Conservation (phyloP, 148 eudicot genomes). For the Nepenthes gracilis region DNA sequence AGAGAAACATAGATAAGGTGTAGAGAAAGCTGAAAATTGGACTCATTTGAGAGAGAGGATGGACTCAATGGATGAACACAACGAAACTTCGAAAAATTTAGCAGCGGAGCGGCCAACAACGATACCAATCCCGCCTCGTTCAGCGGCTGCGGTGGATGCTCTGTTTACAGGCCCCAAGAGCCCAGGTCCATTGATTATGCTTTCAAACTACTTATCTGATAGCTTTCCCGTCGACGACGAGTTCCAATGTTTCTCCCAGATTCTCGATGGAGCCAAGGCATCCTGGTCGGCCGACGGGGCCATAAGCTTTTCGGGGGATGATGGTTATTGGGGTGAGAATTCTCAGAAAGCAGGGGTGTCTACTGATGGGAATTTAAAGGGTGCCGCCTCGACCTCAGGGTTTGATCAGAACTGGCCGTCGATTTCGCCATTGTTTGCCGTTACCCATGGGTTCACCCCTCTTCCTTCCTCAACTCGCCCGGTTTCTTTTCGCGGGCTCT, state of each 20-base stretch:
- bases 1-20: background rate
- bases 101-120: background rate
- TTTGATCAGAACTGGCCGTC: slow-evolving; percentile 53
- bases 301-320: slow-evolving; percentile 4
- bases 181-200: slow-evolving; percentile 51
- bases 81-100: background rate
- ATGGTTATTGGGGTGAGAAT: background rate
- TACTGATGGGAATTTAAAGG: background rate
- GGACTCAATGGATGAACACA: background rate
- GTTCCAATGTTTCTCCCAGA: slow-evolving; percentile 70
- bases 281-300: slow-evolving; percentile 13
- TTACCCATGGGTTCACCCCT: slow-evolving; percentile 75
- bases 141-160: slow-evolving; percentile 12
- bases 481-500: slow-evolving; percentile 45
- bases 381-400: slow-evolving; percentile 15
- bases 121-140: slow-evolving; percentile 15
- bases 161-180: slow-evolving; percentile 12
- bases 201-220: slow-evolving; percentile 57
- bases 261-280: slow-evolving; percentile 57
- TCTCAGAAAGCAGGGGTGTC: background rate
- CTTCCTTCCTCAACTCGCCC: slow-evolving; percentile 63
- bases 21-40: slow-evolving; percentile 6
- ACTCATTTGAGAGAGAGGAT: background rate
- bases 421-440: slow-evolving; percentile 38
- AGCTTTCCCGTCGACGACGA: slow-evolving; percentile 17